Base-by-base conservation (phyloP, 1,139 yeast genomes). In the Pneumocystis wakefieldiae region DNA sequence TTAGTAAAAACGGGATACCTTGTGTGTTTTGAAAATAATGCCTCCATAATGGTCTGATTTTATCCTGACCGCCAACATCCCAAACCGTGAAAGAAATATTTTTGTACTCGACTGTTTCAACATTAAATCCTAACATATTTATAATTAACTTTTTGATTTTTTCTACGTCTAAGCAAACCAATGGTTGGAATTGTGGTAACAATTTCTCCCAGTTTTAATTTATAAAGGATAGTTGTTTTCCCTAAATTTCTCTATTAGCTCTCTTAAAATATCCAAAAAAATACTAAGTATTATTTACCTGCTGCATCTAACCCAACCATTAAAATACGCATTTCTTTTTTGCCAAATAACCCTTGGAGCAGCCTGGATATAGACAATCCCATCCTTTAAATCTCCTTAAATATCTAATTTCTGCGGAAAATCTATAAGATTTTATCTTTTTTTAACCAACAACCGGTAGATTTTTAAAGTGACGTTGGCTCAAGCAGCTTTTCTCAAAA, bases 51-150 rank as follows among this genome's bases (percentile, higher is more conserved):
- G 95, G 95, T 80, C 95, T 86, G 75, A 88, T 87, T 81, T 88
- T 88, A 78, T 87, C 95, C 81, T 88, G 95, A 83, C 95, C 95
- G 85, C 95, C 95, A 73, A 88, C 95, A 83, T 88, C 95, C 96
- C 96, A 88, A 70, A 88, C 95, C 68, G 95, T 88, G 81, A 88
- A 88, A 61, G 94, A 85, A 76, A 88, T 87, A 84, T 88, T 88
- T 81, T 87, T 87, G 82, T 88, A 88, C 79, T 88, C 95, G 72
- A 88, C 67, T 68, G 95, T 88, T 78, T 88, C 96, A 70, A 88
- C 96, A 76, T 88, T 88, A 84, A 88, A 88, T 24, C 68, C 66
- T 63, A 39, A 32, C 35, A 32, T 32, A 32, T 32, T 32, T 1
- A 32, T 32, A 32, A 32, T 32, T 32, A 32, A 32, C 7, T 32